Base-by-base conservation (phyloP, 2,329 filamentous ascomycete genomes). In the Drechslerella stenobrocha region DNA sequence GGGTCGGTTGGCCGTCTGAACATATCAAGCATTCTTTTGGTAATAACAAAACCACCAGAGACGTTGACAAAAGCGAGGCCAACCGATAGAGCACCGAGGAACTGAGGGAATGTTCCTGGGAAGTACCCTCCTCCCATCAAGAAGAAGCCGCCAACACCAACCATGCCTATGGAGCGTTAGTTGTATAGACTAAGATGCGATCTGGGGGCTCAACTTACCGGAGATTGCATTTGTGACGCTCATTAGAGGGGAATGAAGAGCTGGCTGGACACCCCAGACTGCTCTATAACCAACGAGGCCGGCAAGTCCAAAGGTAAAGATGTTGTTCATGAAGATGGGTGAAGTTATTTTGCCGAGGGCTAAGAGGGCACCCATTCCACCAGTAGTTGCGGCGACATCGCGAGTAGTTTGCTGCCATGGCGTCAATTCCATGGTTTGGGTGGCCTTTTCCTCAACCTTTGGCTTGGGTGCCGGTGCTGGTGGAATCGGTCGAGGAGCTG, bases 21-120 rank as follows among this genome's bases (percentile, higher is more conserved):
- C 88, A 92, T 92, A 75, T 95, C 90, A 42, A 96, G 80, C 90
- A 96, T 96, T 70, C 90, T 83, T 78, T 95, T 95, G 2, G 90
- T 95, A 65, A 96, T 89, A 42, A 95, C 87, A 69, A 96, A 96
- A 0, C 90, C 90, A 61, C 90, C 90, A 0, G 88, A 87, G 1
- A 96, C 85, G 71, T 95, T 95, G 70, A 95, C 88, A 74, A 93
- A 95, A 0, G 90, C 90, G 18, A 96, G 78, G 3, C 93, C 79
- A 0, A 95, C 90, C 0, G 89, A 95, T 0, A 84, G 77, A 1
- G 90, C 88, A 56, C 90, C 90, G 32, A 96, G 83, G 1, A 79
- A 77, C 74, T 95, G 89, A 0, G 90, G 90, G 3, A 95, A 80
- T 0, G 89, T 95, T 72, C 86, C 84, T 0, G 89, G 89, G 0